Percentiles rank a stretch among this genome's conserved stretches.
Evolutionary conservation across 129 eudicot genomes (phyloP).

Genomic region (Dittrichia graveolens): DNA sequence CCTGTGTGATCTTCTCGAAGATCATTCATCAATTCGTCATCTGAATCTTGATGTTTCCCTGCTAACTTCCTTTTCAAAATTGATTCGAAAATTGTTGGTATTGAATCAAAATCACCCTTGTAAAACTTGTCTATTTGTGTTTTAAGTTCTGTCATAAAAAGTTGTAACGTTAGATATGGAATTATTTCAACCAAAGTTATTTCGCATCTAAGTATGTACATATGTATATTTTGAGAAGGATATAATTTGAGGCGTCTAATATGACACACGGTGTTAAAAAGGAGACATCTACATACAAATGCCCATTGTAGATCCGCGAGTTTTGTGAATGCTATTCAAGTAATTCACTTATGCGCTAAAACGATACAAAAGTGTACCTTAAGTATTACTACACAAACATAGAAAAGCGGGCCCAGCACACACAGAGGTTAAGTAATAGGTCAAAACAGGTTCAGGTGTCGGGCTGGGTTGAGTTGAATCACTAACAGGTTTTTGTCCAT

Average conservation of each 20-base stretch:
- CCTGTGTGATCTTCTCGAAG: constrained; percentile 35
- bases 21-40: constrained; percentile 60
- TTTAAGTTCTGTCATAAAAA: constrained; percentile 55
- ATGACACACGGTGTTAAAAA: too few species aligned
- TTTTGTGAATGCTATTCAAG: not conserved
- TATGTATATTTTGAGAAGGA: not conserved
- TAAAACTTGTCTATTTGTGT: constrained; percentile 52
- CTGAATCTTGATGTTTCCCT: constrained; percentile 67
- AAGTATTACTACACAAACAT: too few species aligned
- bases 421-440: too few species aligned
- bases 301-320: not conserved
- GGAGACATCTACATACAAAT: not conserved
- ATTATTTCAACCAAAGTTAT: not conserved
- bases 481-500: too few species aligned
- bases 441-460: too few species aligned
- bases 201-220: not conserved
- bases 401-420: too few species aligned
- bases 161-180: constrained; percentile 1
- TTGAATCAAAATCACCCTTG: constrained; percentile 51
- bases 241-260: too few species aligned
- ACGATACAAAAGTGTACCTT: not conserved
- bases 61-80: constrained; percentile 53
- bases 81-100: constrained; percentile 60
- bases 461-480: too few species aligned
- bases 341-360: not conserved